Evolutionary conservation across 129 eudicot species (phyloP).

Genomic region (Silybum marianum): DNA sequence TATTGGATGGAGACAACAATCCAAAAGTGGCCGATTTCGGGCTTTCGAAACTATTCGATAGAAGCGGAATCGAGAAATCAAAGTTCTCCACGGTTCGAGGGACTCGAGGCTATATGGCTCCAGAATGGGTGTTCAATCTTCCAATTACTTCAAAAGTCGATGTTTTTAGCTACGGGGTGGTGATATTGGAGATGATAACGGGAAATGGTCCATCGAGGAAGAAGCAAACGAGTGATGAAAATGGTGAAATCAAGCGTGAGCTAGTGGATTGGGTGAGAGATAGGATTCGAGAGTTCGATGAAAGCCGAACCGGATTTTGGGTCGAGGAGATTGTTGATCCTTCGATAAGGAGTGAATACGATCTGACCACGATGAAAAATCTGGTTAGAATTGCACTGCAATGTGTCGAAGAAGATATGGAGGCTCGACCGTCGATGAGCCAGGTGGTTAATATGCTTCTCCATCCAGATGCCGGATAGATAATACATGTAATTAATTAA

Average conservation of each 20-base stretch:
- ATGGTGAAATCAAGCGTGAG: conserved; percentile 11
- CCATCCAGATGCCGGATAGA: conserved; percentile 8
- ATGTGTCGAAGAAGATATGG: conserved; percentile 38
- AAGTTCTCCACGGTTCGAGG: conserved; percentile 31
- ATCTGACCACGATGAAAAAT: background rate
- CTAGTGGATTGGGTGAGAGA: conserved; percentile 35
- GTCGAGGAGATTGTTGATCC: conserved; percentile 25
- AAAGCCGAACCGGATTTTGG: conserved; percentile 8
- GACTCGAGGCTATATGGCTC: conserved; percentile 44
- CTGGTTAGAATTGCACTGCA: conserved; percentile 35
- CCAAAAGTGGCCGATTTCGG: conserved; percentile 44
- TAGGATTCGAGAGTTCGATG: background rate
- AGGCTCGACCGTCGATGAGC: conserved; percentile 44
- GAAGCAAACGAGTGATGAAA: background rate
- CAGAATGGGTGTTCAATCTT: conserved; percentile 38
- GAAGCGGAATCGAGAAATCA: conserved; percentile 11
- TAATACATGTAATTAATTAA: background rate
- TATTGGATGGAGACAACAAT: conserved; percentile 20
- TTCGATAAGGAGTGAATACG: conserved; percentile 3
- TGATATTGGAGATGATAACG: conserved; percentile 41
- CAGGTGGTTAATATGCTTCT: conserved; percentile 35
- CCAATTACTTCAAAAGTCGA: conserved; percentile 41
- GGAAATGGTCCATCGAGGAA: conserved; percentile 22
- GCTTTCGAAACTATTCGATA: conserved; percentile 30
- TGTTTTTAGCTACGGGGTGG: conserved; percentile 41